These are phyloP conservation scores for Linderniella brevidens DNA, from an alignment of 257 asterid genomes.

Conservation along the genomic window DNA sequence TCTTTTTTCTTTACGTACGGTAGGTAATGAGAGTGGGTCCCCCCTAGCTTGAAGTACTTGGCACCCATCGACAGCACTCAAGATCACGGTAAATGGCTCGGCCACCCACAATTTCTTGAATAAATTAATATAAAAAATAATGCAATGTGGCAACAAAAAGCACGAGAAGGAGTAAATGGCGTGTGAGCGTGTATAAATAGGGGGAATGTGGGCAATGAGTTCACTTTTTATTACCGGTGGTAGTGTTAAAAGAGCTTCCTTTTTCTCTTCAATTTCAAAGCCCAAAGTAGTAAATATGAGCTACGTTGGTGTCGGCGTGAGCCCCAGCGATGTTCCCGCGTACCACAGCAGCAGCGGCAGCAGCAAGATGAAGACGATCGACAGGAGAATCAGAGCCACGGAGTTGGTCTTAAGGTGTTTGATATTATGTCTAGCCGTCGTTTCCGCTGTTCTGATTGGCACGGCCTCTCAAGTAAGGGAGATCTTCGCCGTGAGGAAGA, in stretches of 20 bases:
- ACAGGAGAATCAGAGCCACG: conserved; percentile 47
- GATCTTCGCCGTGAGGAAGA: conserved; percentile 60
- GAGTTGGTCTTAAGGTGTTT: conserved; percentile 59
- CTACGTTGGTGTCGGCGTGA: conserved; percentile 81
- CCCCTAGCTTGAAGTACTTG: too few relatives aligned
- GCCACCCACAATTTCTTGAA: too few relatives aligned
- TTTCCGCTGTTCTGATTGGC: conserved; percentile 61
- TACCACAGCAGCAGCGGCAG: conserved; percentile 57
- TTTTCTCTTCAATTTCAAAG: background rate
- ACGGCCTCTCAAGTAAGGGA: conserved; percentile 74
- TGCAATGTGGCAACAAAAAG: too few relatives aligned
- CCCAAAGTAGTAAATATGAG: conserved; percentile 24
- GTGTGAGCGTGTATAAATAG: too few relatives aligned
- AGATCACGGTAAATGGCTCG: too few relatives aligned
- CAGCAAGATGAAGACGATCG: conserved; percentile 49
- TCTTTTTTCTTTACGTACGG: too few relatives aligned
- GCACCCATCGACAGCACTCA: too few relatives aligned
- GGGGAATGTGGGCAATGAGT: conserved; percentile 5
- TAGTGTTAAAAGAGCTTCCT: background rate
- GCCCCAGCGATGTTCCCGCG: conserved; percentile 86
- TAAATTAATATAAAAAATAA: too few relatives aligned
- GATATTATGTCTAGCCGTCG: conserved; percentile 45
- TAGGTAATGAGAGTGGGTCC: too few relatives aligned
- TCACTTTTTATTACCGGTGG: background rate
- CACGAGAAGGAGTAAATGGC: too few relatives aligned